Percentiles rank a stretch among this genome's conserved stretches.
These are phyloP conservation scores for Colletotrichum sp. DNA, from an alignment of 2,329 filamentous ascomycete genomes.

Conservation along the genomic window DNA sequence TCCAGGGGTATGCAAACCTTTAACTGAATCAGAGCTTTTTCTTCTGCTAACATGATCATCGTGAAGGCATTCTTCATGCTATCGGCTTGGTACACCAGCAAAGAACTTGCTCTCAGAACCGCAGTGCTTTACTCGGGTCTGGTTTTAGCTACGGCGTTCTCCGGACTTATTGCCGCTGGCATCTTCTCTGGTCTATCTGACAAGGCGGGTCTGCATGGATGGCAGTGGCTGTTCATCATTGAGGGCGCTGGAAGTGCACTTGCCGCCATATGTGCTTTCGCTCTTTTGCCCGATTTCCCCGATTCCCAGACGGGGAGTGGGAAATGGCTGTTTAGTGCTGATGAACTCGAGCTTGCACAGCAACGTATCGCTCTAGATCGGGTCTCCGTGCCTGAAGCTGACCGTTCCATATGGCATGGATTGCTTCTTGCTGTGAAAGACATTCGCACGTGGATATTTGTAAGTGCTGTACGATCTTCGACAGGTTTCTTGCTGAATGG, in stretches of 20 bases:
- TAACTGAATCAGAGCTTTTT: background rate
- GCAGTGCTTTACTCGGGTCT: background rate
- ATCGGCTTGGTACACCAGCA: conserved; percentile 70
- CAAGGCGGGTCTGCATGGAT: background rate
- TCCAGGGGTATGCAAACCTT: background rate
- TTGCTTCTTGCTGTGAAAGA: conserved; percentile 24
- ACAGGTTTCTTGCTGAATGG: background rate
- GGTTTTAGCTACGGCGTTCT: background rate
- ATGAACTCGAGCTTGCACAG: conserved; percentile 9
- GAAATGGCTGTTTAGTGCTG: background rate
- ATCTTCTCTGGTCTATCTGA: background rate
- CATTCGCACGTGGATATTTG: conserved; percentile 26
- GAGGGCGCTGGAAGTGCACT: background rate
- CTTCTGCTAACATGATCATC: background rate
- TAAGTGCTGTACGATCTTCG: background rate
- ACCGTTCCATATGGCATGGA: conserved; percentile 19
- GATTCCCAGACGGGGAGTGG: background rate
- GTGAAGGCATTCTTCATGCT: conserved; percentile 55
- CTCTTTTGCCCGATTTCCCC: background rate
- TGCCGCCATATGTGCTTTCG: background rate
- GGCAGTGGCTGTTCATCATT: background rate
- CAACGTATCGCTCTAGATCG: conserved; percentile 18
- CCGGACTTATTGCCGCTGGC: conserved; percentile 21
- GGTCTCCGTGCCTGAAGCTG: conserved; percentile 18
- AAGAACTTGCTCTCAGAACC: conserved; percentile 64